Percentiles rank a stretch among this genome's conserved stretches.
Evolutionary conservation across 345 rosid species (phyloP).

Genomic region (Gossypium longicalyx): DNA sequence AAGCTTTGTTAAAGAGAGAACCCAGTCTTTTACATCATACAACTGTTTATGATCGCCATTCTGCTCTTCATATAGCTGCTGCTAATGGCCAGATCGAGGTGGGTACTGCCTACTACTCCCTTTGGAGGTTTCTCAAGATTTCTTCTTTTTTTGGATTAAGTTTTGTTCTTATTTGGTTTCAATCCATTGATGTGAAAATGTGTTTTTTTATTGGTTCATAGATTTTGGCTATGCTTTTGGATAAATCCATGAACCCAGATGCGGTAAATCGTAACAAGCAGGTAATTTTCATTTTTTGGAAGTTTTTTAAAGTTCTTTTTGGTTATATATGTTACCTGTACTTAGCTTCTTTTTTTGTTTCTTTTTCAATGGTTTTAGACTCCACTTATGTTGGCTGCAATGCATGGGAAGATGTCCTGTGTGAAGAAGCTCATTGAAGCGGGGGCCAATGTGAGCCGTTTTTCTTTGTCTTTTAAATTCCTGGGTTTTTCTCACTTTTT

Average conservation of each 20-base stretch:
- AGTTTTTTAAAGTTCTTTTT: background rate
- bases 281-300: constrained; percentile 31
- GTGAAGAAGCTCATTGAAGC: constrained; percentile 82
- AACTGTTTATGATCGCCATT: constrained; percentile 78
- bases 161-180: constrained; percentile 17
- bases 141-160: background rate
- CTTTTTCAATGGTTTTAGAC: constrained; percentile 43
- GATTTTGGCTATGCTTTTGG: constrained; percentile 75
- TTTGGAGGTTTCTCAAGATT: constrained; percentile 3
- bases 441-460: constrained; percentile 81
- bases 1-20: constrained; percentile 45
- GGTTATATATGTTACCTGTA: background rate
- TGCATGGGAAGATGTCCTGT: constrained; percentile 84
- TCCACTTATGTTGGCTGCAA: constrained; percentile 97
- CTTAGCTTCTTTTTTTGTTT: constrained; percentile 1
- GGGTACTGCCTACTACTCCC: background rate
- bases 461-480: background rate
- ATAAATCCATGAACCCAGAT: constrained; percentile 74
- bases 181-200: constrained; percentile 9
- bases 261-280: constrained; percentile 83
- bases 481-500: background rate
- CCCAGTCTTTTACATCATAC: constrained; percentile 50
- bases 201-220: constrained; percentile 19
- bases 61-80: constrained; percentile 86
- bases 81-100: constrained; percentile 99